These are phyloP conservation scores for Hortiboletus campestris DNA, from an alignment of 768 basidiomycete genomes.

Conservation along the genomic window DNA sequence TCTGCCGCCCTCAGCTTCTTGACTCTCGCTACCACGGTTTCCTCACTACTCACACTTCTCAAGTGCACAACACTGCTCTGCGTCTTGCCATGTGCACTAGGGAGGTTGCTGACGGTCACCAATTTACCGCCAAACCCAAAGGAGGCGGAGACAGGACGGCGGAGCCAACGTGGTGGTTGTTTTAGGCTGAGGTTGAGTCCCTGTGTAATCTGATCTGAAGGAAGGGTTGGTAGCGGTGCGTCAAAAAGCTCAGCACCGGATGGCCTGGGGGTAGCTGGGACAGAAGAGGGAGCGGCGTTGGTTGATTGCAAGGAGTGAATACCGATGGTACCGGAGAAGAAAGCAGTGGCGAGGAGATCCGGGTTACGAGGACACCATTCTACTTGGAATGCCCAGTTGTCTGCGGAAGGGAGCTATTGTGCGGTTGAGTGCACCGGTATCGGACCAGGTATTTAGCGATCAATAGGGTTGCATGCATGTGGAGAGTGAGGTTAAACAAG, in stretches of 20 bases:
- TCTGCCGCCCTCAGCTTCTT: slow-evolving; percentile 61
- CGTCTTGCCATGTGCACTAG: slow-evolving; percentile 67
- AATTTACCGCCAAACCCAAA: slow-evolving; percentile 94
- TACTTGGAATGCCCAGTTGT: slow-evolving; percentile 98
- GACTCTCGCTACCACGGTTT: slow-evolving; percentile 70
- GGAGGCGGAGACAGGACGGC: slow-evolving; percentile 72
- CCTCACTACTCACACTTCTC: slow-evolving; percentile 75
- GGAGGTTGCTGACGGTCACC: slow-evolving; percentile 76
- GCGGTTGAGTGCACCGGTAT: not conserved
- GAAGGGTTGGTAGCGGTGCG: slow-evolving; percentile 43
- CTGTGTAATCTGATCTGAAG: slow-evolving; percentile 45
- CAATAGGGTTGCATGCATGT: not conserved
- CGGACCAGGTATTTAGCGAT: not conserved
- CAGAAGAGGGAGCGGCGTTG: slow-evolving; percentile 42
- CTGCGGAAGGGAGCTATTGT: slow-evolving; percentile 74
- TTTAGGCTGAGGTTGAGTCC: slow-evolving; percentile 74
- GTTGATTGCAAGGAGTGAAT: slow-evolving; percentile 93
- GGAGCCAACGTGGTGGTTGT: slow-evolving; percentile 96
- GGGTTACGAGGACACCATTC: slow-evolving; percentile 93
- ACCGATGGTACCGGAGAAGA: slow-evolving; percentile 92
- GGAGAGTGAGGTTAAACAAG: not conserved
- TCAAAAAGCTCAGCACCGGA: slow-evolving; percentile 82
- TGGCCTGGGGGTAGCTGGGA: slow-evolving; percentile 43
- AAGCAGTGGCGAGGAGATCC: slow-evolving; percentile 86
- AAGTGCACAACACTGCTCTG: slow-evolving; percentile 84